Evolutionary conservation across 345 rosid species (phyloP), one percentile per base, ranked within the genome.

Genomic region (Gossypium bickii): DNA sequence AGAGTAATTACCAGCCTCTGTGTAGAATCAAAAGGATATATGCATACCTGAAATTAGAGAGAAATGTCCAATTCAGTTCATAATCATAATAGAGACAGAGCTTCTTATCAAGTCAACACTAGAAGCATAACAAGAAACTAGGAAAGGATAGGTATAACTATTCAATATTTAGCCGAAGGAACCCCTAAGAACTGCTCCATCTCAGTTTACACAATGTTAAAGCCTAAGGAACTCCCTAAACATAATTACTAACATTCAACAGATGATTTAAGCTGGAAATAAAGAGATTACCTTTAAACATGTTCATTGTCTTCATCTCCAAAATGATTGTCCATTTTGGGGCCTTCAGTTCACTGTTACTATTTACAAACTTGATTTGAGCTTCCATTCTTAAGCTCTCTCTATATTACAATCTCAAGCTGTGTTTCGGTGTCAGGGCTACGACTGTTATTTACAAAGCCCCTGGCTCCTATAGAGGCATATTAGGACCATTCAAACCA

Each of bases 321-420:
- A 79, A 80, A 86, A 80, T 76, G 86, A 77, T 76, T 83, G 82
- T 84, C 87, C 85, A 78, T 74, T 76, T 79, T 84, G 80, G 55
- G 83, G 82, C 82, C 80, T 34, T 34, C 41, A 34, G 7, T 74
- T 82, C 83, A 49, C 81, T 78, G 75, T 81, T 77, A 29, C 57
- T 87, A 84, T 90, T 80, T 88, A 90, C 90, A 88, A 79, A 72
- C 85, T 80, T 82, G 76, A 79, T 83, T 66, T 81, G 86, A 72
- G 75, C 41, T 34, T 34, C 41, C 41, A 34, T 34, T 34, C 41
- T 34, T 34, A 34, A 34, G 41, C 41, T 34, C 41, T 34, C 41
- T 34, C 89, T 85, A 79, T 79, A 85, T 85, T 86, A 87, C 92
- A 88, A 59, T 77, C 82, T 80, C 86, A 47, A 78, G 80, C 82